These are phyloP conservation scores for Skeletonema marinoi DNA, from an alignment of 108 stramenopile species.

Conservation along the genomic window DNA sequence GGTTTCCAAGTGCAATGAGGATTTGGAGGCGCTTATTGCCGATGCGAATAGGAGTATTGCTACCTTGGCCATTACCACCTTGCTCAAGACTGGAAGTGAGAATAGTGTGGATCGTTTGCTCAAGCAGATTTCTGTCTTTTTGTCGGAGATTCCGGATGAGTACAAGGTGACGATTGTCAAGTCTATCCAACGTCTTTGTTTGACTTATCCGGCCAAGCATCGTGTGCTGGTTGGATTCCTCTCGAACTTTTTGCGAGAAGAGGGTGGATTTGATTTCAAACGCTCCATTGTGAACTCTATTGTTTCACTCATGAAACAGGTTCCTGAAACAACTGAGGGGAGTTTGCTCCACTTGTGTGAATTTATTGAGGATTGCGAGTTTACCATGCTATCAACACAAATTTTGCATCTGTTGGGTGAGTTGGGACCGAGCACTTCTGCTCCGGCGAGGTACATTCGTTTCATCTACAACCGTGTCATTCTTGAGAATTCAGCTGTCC, in stretches of 20 bases:
- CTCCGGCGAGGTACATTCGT: conserved; percentile 85
- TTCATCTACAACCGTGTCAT: conserved; percentile 94
- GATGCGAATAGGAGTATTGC: conserved; percentile 98
- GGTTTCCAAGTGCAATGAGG: conserved; percentile 98
- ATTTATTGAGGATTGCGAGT: conserved; percentile 95
- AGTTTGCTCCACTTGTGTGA: conserved; percentile 88
- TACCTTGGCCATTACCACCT: conserved; percentile 97
- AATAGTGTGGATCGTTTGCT: conserved; percentile 93
- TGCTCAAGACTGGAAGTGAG: conserved; percentile 98
- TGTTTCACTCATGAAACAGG: conserved; percentile 71
- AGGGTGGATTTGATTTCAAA: conserved; percentile 91
- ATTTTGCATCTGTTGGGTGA: conserved; percentile 84
- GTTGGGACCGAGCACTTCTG: conserved; percentile 67
- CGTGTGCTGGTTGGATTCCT: conserved; percentile 84
- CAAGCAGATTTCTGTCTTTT: conserved; percentile 97
- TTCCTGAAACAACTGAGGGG: conserved; percentile 81
- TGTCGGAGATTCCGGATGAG: conserved; percentile 99
- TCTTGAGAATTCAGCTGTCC: conserved; percentile 81
- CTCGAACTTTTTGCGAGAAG: conserved; percentile 85
- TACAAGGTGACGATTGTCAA: conserved; percentile 93
- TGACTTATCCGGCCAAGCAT: conserved; percentile 86
- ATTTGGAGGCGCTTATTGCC: conserved; percentile 94
- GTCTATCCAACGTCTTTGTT: conserved; percentile 77
- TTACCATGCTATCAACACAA: conserved; percentile 72
- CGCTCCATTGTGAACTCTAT: conserved; percentile 85